Evolutionary conservation across 176 grass and related monocot species (phyloP), one percentile per base, ranked within the genome.

Genomic region (Olyra latifolia): DNA sequence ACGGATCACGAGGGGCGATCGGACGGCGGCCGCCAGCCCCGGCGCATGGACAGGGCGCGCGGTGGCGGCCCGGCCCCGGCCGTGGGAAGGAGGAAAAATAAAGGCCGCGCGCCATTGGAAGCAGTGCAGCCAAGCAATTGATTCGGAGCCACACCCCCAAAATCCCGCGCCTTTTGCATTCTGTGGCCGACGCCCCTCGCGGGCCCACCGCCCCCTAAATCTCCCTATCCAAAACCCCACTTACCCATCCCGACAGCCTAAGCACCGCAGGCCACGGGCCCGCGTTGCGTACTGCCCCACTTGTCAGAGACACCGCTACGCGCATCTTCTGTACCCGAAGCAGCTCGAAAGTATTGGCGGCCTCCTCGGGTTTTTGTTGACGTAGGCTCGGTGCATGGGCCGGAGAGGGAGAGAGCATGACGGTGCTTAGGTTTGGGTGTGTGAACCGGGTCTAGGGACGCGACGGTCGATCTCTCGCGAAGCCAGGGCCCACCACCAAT

Each of bases 141-240:
- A 84, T 60, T 68, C 42, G 24, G 87, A 88, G 69, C 87, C 87
- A 84, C 86, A 79, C 10, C 16, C 67, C 61, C 1, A 8, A 73
- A 65, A 46, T 17, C 74, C 20, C 7, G 32, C 17, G 19, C 7
- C 13, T 80, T 86, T 80, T 84, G 68, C 16, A 72, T 80, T 74
- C 44, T 14, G 87, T 80, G 87, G 87, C 81, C 30, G 12, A 68
- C 30, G 4, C 52, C 69, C 61, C 69, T 60, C 75, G 30, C 14
- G 87, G 87, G 59, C 81, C 87, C 81, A 88, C 81, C 58, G 8
- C 59, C 47, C 5, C 58, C 50, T 53, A 80, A 73, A 73, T 47
- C 52, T 52, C 15, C 61, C 66, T 75, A 80, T 86, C 85, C 85
- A 77, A 43, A 71, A 27, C 45, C 35, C 4, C 57, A 67, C 45